Evolutionary conservation across 805 yeast genomes (phyloP), one percentile per base, ranked within the genome.

Genomic region (Kluyveromyces nonfermentans): DNA sequence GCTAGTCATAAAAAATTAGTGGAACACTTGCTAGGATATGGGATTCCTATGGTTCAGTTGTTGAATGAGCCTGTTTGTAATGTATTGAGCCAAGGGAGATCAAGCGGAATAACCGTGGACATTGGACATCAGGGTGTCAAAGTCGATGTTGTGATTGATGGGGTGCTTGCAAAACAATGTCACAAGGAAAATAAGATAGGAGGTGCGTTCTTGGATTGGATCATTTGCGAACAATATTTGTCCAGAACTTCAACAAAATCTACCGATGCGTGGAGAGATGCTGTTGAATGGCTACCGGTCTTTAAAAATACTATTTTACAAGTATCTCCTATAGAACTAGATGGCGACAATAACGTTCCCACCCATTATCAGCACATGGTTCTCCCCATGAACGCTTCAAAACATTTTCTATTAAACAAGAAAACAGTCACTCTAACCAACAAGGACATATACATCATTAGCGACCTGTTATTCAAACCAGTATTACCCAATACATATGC

Each of bases 141-240:
- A 28, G 85, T 86, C 8, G 82, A 93, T 0, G 94, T 95, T 8
- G 74, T 86, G 16, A 65, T 77, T 48, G 88, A 84, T 54, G 96
- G 95, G 33, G 73, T 75, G 14, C 74, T 86, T 41, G 73, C 82
- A 42, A 65, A 72, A 50, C 82, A 81, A 57, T 83, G 85, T 38
- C 71, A 78, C 5, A 67, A 74, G 47, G 82, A 77, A 60, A 75
- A 85, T 14, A 78, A 77, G 53, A 84, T 74, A 58, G 96, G 89
- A 3, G 97, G 97, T 8, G 90, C 88, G 60, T 89, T 82, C 60
- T 61, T 85, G 44, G 84, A 82, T 59, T 70, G 77, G 41, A 85
- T 84, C 63, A 68, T 80, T 2, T 62, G 74, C 50, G 68, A 75
- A 41, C 75, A 65, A 53, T 71, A 72, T 48, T 63, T 68, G 45